phyloP scores from a whole-genome alignment of 768 basidiomycete genomes.

The Macrolepiota dolichaula region DNA sequence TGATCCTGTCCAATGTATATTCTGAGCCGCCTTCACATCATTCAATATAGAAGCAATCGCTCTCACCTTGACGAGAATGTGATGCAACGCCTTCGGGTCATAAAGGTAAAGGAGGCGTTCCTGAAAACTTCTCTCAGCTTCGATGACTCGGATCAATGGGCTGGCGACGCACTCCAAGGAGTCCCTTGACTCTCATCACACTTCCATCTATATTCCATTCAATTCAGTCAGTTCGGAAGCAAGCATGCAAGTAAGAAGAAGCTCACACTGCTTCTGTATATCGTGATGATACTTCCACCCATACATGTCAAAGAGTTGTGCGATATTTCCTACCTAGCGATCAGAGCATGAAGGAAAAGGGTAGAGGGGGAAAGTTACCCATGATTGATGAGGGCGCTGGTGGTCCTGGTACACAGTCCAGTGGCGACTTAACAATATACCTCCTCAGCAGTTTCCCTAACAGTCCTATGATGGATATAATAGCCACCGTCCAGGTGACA shows the following conservation, averaged over 20 bases:
- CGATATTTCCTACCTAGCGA: constrained; percentile 27
- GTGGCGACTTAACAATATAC: neutral
- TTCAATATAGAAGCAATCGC: neutral
- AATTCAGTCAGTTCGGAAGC: neutral
- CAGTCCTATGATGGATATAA: neutral
- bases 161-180: constrained; percentile 29
- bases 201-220: constrained; percentile 23
- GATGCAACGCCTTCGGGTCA: constrained; percentile 43
- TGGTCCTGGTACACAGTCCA: constrained; percentile 12
- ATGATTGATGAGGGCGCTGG: constrained; percentile 25
- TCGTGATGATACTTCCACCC: constrained; percentile 34
- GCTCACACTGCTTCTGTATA: constrained; percentile 29
- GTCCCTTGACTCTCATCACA: constrained; percentile 29
- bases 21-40: too few species aligned
- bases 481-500: neutral
- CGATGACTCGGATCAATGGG: neutral
- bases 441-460: neutral
- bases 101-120: constrained; percentile 34
- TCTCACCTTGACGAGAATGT: constrained; percentile 42
- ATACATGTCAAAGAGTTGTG: constrained; percentile 27
- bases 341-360: neutral
- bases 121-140: constrained; percentile 10
- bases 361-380: constrained; percentile 22
- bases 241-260: neutral
- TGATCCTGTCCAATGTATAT: constrained; percentile 21